These are phyloP conservation scores for Cryphonectria nitschkei DNA, from an alignment of 2,329 filamentous ascomycete genomes.

Conservation along the genomic window DNA sequence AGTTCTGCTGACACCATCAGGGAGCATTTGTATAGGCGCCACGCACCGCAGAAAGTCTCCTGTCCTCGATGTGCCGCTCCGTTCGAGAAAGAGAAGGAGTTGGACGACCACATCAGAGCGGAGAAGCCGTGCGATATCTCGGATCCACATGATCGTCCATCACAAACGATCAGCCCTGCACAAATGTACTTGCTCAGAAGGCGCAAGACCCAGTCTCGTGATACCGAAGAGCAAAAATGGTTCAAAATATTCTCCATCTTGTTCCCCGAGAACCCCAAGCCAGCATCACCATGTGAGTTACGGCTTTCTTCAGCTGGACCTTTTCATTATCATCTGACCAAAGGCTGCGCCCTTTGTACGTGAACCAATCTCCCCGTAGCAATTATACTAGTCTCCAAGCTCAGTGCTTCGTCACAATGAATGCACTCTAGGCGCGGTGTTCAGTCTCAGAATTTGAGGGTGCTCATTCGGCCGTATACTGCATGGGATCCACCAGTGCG, in stretches of 20 bases:
- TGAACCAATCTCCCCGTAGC: neutral
- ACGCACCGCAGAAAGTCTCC: conserved; percentile 2
- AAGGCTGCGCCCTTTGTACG: neutral
- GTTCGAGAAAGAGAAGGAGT: conserved; percentile 12
- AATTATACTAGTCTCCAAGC: neutral
- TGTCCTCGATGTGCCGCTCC: conserved; percentile 6
- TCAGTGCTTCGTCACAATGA: neutral
- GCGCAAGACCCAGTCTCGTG: conserved; percentile 10
- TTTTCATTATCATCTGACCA: neutral
- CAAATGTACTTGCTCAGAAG: conserved; percentile 8
- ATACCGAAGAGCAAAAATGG: conserved; percentile 10
- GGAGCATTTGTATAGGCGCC: conserved; percentile 15
- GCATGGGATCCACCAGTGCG: neutral
- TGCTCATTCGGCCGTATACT: neutral
- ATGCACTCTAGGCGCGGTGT: neutral
- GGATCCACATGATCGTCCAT: neutral
- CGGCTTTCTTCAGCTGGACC: neutral
- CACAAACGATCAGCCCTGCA: conserved; percentile 3
- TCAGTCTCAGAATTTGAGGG: neutral
- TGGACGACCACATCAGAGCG: conserved; percentile 3
- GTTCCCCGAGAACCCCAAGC: neutral
- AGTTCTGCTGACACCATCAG: conserved; percentile 1
- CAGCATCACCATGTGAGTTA: conserved; percentile 13
- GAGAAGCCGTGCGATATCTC: conserved; percentile 8
- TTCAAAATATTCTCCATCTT: conserved; percentile 6